Evolutionary conservation across 495 filamentous ascomycete genomes (phyloP), one percentile per base, ranked within the genome.

Genomic region (Aspergillus hancockii): DNA sequence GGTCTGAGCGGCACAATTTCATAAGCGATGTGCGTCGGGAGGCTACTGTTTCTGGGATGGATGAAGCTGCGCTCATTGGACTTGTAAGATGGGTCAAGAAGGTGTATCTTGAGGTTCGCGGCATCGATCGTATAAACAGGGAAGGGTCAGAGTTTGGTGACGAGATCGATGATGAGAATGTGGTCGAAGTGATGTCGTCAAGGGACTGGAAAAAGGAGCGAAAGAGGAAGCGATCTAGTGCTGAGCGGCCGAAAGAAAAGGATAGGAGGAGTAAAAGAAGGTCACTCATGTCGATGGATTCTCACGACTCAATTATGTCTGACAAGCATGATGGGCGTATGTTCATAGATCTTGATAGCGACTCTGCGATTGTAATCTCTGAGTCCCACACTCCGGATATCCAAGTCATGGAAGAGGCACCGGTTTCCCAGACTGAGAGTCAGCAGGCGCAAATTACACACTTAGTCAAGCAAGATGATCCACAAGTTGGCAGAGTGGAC

Each of bases 11-110:
- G 16, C 51, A 50, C 6, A 36, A 54, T 7, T 77, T 74, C n/a
- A 49, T 57, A 4, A 14, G 34, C 0, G 63, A 70, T 13, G 18
- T 75, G 2, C 59, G 60, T 34, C 32, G 22, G 1, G 47, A 64
- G 23, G 66, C 66, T 12, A 16, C n/a, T 0, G 36, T 38, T 0
- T 40, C 47, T 12, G 68, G 66, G 9, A 57, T 73, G 54, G 21
- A 62, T 30, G 30, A 59, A 16, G n/a, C 13, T 4, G 18, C 18
- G 0, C 52, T 65, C 0, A 36, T 63, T 46, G 16, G 21, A 0
- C 51, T 75, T 23, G 54, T 73, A 7, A 47, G 49, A 12, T 66
- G 66, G 40, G 55, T 71, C 23, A 68, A 65, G 43, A 59, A 47
- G 30, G 43, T 55, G 2, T 77, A 69, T 55, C 55, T 71, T 10